Evolutionary conservation across 306 rosid species (phyloP), one percentile per base, ranked within the genome.

Genomic region (Fragaria nilgerrensis): DNA sequence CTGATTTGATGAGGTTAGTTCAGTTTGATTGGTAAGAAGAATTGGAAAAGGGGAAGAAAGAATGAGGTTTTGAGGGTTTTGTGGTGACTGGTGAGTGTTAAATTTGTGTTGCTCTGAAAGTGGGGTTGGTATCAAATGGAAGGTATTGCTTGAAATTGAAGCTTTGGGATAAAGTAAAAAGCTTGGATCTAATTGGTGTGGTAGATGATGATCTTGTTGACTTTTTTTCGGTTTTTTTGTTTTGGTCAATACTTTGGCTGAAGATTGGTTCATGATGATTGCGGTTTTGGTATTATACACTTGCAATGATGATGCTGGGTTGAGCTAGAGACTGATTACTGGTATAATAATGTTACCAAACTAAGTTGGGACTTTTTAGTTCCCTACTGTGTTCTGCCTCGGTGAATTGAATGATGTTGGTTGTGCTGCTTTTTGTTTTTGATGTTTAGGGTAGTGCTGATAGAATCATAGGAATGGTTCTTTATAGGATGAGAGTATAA

Each of bases 1-100:
- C 29, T 73, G 41, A 20, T 25, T 49, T n/a, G n/a, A 34, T 34
- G 63, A 27, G 47, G 27, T 29, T 34, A 37, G 19, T 34, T 58
- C 71, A 53, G 48, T 75, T 75, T 80, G 73, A 67, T 49, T 70
- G 32, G 52, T 27, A 10, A 47, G 73, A 50, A 20, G 39, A 53
- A 9, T 32, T 53, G 34, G 39, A 2, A 19, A 36, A 63, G 15
- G 20, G 19, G 56, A 16, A 20, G 47, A 36, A 72, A 20, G 39
- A 53, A 14, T 32, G 20, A n/a, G 53, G 4, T 22, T 77, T 39
- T 17, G 45, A 6, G 14, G 29, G 39, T 11, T 9, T 2, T 15
- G 4, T 65, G 68, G 36, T 14, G 29, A 29, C 2, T 65, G 68
- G 36, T 14, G 27, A 29, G 66, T 25, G 37, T 48, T 52, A 7